phyloP scores from a whole-genome alignment of 768 basidiomycete genomes.

The Tricholoma sp. region DNA sequence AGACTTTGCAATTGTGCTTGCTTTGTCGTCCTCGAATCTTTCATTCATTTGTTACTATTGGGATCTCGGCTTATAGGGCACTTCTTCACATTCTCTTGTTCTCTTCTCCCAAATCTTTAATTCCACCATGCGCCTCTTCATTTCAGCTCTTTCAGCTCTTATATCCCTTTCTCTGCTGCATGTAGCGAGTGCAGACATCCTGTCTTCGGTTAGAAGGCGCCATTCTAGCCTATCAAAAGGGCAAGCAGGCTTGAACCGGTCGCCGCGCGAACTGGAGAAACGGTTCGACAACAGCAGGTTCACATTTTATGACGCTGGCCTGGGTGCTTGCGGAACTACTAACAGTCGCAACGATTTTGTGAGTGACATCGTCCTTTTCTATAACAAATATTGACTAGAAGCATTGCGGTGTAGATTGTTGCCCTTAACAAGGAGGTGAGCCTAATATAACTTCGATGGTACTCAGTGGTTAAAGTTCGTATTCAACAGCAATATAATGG shows the following conservation, averaged over 20 bases:
- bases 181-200: constrained; percentile 6
- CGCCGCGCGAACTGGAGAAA: constrained; percentile 17
- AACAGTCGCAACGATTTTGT: constrained; percentile 39
- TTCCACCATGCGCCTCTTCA: constrained; percentile 13
- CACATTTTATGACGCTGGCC: constrained; percentile 24
- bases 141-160: constrained; percentile 9
- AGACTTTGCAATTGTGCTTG: neutral
- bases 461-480: neutral
- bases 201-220: constrained; percentile 5
- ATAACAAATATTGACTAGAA: neutral
- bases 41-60: neutral
- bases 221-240: constrained; percentile 8
- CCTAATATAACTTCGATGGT: no score
- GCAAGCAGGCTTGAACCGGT: neutral
- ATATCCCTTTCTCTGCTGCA: constrained; percentile 11
- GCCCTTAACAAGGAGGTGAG: constrained; percentile 14
- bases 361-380: constrained; percentile 9
- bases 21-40: neutral
- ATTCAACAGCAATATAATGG: constrained; percentile 16
- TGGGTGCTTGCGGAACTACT: constrained; percentile 46
- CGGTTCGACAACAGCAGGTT: constrained; percentile 24
- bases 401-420: constrained; percentile 39
- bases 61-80: neutral
- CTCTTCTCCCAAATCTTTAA: constrained; percentile 6
- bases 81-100: constrained; percentile 1